Evolutionary conservation across 352 stramenopile species (phyloP).

Genomic region (Globisporangium megalacanthum): DNA sequence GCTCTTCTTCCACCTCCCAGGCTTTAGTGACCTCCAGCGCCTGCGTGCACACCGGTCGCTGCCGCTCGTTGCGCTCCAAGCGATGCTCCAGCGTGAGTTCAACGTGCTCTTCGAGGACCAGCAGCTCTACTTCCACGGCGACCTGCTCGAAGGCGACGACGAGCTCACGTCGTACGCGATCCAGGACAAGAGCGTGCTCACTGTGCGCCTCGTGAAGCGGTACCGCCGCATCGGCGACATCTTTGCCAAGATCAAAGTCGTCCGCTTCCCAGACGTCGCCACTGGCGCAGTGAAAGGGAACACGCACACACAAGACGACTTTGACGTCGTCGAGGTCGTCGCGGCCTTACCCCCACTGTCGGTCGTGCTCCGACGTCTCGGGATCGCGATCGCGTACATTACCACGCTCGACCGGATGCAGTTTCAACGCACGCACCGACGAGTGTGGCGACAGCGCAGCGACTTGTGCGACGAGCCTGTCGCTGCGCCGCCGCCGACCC

Average conservation of each 20-base stretch:
- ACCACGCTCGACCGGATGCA: conserved; percentile 47
- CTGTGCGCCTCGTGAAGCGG: conserved; percentile 34
- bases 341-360: conserved; percentile 44
- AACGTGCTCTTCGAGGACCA: conserved; percentile 56
- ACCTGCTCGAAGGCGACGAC: conserved; percentile 56
- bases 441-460: conserved; percentile 40
- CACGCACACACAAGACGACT: conserved; percentile 33
- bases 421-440: conserved; percentile 28
- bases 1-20: conserved; percentile 42
- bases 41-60: conserved; percentile 39
- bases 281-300: background rate
- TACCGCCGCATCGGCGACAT: conserved; percentile 63
- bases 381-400: conserved; percentile 54
- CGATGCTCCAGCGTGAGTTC: conserved; percentile 53
- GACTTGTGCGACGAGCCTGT: conserved; percentile 36
- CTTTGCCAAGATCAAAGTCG: conserved; percentile 52
- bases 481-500: background rate
- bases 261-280: conserved; percentile 25
- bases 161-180: conserved; percentile 53
- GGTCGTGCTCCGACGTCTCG: conserved; percentile 52
- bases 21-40: conserved; percentile 21
- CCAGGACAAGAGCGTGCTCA: conserved; percentile 43
- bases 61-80: conserved; percentile 47
- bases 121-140: conserved; percentile 44
- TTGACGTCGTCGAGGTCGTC: conserved; percentile 53